A percentile compares a stretch with the other conserved stretches of the same genome.
These are phyloP conservation scores for Uronychia setigera DNA, from an alignment of 73 alveolate species.

Conservation along the genomic window DNA sequence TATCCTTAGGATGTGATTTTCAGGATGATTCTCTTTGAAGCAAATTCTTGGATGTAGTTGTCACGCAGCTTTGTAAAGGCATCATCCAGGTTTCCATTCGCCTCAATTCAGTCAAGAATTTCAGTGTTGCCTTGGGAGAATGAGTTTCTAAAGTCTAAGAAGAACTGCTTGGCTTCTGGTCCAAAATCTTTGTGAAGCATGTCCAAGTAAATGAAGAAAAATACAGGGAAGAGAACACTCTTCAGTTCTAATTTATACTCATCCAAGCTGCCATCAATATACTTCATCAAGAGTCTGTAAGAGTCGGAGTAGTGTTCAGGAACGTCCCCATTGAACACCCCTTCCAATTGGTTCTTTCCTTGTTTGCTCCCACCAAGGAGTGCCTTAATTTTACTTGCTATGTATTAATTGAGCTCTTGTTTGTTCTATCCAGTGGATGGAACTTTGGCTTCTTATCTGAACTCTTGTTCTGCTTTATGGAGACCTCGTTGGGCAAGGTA, in stretches of 20 bases:
- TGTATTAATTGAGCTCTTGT: neutral
- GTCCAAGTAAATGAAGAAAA: constrained; percentile 37
- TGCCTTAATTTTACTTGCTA: neutral
- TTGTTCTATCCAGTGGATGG: neutral
- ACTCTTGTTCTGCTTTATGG: neutral
- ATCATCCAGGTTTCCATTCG: neutral
- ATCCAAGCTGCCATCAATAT: constrained; percentile 51
- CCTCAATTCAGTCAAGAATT: neutral
- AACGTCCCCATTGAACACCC: constrained; percentile 37
- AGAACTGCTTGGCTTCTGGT: constrained; percentile 42
- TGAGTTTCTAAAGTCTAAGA: constrained; percentile 4
- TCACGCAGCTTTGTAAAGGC: neutral
- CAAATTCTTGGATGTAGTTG: neutral
- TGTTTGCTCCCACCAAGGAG: neutral
- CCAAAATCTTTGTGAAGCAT: constrained; percentile 33
- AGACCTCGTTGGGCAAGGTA: neutral
- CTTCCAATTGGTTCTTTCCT: constrained; percentile 17
- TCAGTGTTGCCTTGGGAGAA: constrained; percentile 12
- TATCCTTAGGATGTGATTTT: neutral
- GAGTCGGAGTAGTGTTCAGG: constrained; percentile 42
- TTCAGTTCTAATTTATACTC: constrained; percentile 51
- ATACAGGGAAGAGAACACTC: constrained; percentile 57
- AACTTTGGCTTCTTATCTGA: neutral
- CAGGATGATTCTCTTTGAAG: constrained; percentile 7
- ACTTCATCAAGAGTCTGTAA: constrained; percentile 42